Base-by-base conservation (phyloP, 2,329 filamentous ascomycete genomes). In the Beauveria sp. region DNA sequence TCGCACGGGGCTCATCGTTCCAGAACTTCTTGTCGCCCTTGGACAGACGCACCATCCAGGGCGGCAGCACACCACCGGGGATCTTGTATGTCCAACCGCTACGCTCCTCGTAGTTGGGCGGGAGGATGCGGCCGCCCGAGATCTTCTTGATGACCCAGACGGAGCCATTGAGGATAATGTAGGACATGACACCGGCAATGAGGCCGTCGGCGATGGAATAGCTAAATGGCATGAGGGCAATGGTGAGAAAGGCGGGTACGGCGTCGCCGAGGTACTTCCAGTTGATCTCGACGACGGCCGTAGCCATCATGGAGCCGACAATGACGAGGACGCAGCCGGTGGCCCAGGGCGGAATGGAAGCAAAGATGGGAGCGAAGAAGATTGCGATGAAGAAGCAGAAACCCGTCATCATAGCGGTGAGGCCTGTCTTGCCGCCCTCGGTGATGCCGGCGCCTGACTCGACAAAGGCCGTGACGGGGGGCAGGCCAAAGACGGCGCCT, bases 361-460 rank as follows among this genome's bases (percentile, higher is more conserved):
- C 91, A 70, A 96, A 96, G 61, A 96, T 93, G 0, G 91, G 91
- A 0, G 91, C 91, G 71, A 96, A 96, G 80, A 96, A 96, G 63
- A 96, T 83, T 61, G 89, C 85, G 70, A 96, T 84, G 77, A 96
- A 88, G 79, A 96, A 96, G 75, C 88, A 92, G 55, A 96, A 61
- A 5, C 91, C 91, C 0, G 90, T 87, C 18, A 84, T 79, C 72
- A 93, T 89, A 52, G 90, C 86, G 0, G 91, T 94, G n/a, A 96
- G 75, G 18, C 91, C 91, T 0, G 91, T 96, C 69, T 87, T 87
- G 50, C 91, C 91, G 56, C 91, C 91, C 73, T 96, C 91, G 0
- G 90, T 90, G 64, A 96, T 96, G 67, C 91, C 91, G 9, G 91
- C 91, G 70, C 91, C 91, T n/a, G 88, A 91, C 74, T 96, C 91